Percentiles rank a stretch among this genome's conserved stretches.
Evolutionary conservation across 2,329 filamentous ascomycete genomes (phyloP).

Genomic region (Ophiostoma piceae): DNA sequence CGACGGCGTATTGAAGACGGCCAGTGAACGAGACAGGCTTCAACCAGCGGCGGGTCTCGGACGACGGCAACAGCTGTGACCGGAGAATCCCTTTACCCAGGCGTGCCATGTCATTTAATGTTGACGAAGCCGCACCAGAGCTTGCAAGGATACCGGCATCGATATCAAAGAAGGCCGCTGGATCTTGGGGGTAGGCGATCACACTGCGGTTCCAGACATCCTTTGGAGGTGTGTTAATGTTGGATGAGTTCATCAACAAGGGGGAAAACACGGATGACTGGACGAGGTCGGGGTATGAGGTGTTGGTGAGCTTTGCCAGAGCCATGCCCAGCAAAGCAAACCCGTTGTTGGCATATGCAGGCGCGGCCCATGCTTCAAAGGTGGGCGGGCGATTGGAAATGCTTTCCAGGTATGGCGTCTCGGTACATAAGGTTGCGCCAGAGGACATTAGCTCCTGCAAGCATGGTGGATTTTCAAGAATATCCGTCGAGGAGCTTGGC

Average conservation of each 20-base stretch:
- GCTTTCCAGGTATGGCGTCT: neutral
- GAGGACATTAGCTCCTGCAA: neutral
- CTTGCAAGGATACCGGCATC: neutral
- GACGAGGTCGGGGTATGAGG: neutral
- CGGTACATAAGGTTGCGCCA: neutral
- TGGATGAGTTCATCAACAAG: neutral
- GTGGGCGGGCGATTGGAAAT: neutral
- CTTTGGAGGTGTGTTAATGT: neutral
- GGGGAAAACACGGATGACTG: neutral
- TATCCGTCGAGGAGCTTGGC: neutral
- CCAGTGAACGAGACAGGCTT: neutral
- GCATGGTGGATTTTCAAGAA: neutral
- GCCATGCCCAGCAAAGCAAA: neutral
- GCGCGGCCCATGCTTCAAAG: neutral
- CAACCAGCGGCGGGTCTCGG: neutral
- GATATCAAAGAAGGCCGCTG: neutral
- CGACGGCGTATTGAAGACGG: slow-evolving; percentile 32
- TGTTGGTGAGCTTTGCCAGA: neutral
- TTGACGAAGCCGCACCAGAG: neutral
- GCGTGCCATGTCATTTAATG: neutral
- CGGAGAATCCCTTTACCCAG: neutral
- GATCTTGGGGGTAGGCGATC: neutral
- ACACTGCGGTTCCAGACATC: neutral
- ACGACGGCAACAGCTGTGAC: neutral
- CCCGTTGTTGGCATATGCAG: neutral